These are phyloP conservation scores for Cyphellophora europaea DNA, from an alignment of 2,329 filamentous ascomycete species.

Conservation along the genomic window DNA sequence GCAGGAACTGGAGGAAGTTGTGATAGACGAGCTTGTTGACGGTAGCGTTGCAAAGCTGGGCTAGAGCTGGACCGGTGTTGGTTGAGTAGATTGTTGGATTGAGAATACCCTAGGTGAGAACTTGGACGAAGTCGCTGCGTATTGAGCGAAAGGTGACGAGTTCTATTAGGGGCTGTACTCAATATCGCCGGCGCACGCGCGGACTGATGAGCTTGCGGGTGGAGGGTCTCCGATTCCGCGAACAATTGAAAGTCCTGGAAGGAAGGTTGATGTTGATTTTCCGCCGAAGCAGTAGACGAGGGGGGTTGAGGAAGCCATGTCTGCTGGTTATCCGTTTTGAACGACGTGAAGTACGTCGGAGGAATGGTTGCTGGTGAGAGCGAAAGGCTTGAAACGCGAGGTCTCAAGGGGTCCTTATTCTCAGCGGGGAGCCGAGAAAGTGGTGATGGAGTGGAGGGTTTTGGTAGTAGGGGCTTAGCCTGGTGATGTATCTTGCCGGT, in stretches of 20 bases:
- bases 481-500: slow-evolving; percentile 21
- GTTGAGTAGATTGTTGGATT: slow-evolving; percentile 12
- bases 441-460: slow-evolving; percentile 19
- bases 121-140: slow-evolving; percentile 12
- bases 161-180: slow-evolving; percentile 22
- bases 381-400: slow-evolving; percentile 20
- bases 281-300: slow-evolving; percentile 21
- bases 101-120: slow-evolving; percentile 11
- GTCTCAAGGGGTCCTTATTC: slow-evolving; percentile 21
- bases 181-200: slow-evolving; percentile 22
- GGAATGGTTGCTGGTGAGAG: slow-evolving; percentile 23
- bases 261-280: slow-evolving; percentile 14
- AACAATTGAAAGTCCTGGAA: slow-evolving; percentile 27
- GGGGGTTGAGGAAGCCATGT: slow-evolving; percentile 26
- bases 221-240: slow-evolving; percentile 17
- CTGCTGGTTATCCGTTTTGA: slow-evolving; percentile 26
- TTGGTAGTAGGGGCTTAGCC: slow-evolving; percentile 18
- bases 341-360: slow-evolving; percentile 23
- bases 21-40: slow-evolving; percentile 13
- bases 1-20: slow-evolving; percentile 22
- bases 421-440: slow-evolving; percentile 23
- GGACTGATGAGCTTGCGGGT: slow-evolving; percentile 9
- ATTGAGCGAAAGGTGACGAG: slow-evolving; percentile 18
- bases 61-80: slow-evolving; percentile 17
- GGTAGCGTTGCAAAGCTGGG: slow-evolving; percentile 18